Base-by-base conservation (phyloP, 148 eudicot species). In the Nepenthes mirabilis region DNA sequence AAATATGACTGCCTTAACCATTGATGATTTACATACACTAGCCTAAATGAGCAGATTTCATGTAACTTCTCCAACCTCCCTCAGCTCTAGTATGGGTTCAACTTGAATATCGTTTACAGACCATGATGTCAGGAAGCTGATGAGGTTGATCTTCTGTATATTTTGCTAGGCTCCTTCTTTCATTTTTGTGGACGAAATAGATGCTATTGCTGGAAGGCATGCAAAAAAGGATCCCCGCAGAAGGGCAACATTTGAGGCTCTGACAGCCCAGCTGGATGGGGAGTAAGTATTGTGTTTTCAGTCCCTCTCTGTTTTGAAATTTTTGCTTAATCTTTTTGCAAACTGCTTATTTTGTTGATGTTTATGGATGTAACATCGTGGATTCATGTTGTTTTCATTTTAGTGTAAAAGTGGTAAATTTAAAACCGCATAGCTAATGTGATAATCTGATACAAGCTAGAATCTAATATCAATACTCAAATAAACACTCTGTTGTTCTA, bases 171-270 rank as follows among this genome's bases (percentile, higher is more conserved):
- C 97, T 61, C 97, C 95, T 32, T 75, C 87, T 64, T 90, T 90
- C 76, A 76, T 91, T 61, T 91, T 91, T 80, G 77, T 91, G 65
- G 97, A 91, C 65, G 97, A 91, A 72, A 83, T 91, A 51, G 97
- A 87, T 78, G 95, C 95, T 56, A 79, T 87, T 70, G 97, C 97
- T 64, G 97, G 97, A 69, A 81, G 89, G 66, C 85, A 91, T 78
- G 85, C 89, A 33, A 76, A 75, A 75, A 81, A 83, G 70, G 97
- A 91, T 76, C 95, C 97, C 61, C 78, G 85, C 58, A 82, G 95
- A 73, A 81, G 79, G 77, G 83, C 89, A 61, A 81, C 95, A 55
- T 82, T 82, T 74, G 87, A 91, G 60, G 91, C 95, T 57, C 75
- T 91, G 14, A 73, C 87, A 69, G 68, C 95, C 37, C 97, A 91